Evolutionary conservation across 805 yeast species (phyloP), one percentile per base, ranked within the genome.

Genomic region (Candida jianshihensis): DNA sequence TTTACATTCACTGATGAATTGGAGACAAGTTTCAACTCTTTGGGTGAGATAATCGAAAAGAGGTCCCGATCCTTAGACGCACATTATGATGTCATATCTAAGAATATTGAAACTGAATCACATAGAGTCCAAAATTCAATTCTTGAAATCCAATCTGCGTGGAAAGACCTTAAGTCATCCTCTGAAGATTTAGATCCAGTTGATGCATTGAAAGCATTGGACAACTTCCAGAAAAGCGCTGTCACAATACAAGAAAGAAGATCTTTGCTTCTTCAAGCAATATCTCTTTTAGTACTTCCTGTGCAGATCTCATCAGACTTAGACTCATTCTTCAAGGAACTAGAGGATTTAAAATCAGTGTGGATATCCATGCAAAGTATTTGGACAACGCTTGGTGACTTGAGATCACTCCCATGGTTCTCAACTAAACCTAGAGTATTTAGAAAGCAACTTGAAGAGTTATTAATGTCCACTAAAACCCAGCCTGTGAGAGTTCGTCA

Each of bases 1-100:
- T 81, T 88, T 81, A 42, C 78, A 1, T 73, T 63, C 50, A 62
- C 61, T 32, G 92, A 82, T 28, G 94, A 85, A 45, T 38, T 85
- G 0, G 75, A 72, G 12, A 64, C 61, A 34, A 76, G 73, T 36
- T 51, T 66, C 36, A 47, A 59, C 1, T 61, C 75, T 2, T 49
- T 78, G 22, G 35, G 44, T 1, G 63, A 71, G 26, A 51, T 73
- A 10, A 35, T 70, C 30, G 42, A 43, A 4, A 46, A 51, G 26
- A 63, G 73, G 44, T 50, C 57, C 9, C 42, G 37, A 2, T 42
- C 62, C 3, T 59, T 83, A 7, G 58, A 63, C 8, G 59, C 61
- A 0, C 67, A 74, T 36, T 41, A 56, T 8, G 71, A 67, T n/a
- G 43, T 61, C 0, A 62, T 78, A 12, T 40, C 60, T 1, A 60